Percentiles rank a stretch among this genome's conserved stretches.
Evolutionary conservation across 495 filamentous ascomycete species (phyloP).

Genomic region (Clavariopsis aquatica): DNA sequence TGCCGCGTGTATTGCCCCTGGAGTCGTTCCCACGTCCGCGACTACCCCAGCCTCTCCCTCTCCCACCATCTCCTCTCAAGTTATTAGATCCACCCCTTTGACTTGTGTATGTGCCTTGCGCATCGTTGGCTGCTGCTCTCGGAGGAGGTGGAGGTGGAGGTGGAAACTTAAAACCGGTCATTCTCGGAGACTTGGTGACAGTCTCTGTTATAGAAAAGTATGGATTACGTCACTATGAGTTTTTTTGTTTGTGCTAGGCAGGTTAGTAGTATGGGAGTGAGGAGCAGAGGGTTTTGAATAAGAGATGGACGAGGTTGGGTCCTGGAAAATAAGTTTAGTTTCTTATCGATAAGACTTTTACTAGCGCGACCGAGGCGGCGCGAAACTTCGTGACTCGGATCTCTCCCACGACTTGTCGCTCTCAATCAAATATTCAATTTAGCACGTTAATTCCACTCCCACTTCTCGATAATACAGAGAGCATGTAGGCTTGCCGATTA

Average conservation of each 20-base stretch:
- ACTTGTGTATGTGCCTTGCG: constrained; percentile 13
- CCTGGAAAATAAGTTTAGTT: background rate
- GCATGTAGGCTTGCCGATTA: constrained; percentile 6
- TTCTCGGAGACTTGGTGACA: constrained; percentile 7
- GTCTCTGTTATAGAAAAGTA: no score
- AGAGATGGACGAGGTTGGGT: background rate
- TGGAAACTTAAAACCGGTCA: constrained; percentile 44
- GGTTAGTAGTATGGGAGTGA: background rate
- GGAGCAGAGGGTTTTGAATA: background rate
- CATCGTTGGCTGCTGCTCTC: constrained; percentile 32
- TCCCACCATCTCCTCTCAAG: constrained; percentile 20
- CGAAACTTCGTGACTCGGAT: background rate
- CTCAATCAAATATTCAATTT: background rate
- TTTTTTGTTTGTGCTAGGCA: background rate
- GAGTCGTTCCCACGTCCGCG: constrained; percentile 30
- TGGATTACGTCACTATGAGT: background rate
- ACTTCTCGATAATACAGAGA: background rate
- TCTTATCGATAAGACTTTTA: constrained; percentile 25
- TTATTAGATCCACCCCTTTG: constrained; percentile 31
- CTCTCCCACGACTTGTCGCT: constrained; percentile 3
- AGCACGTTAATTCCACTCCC: background rate
- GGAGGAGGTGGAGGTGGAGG: constrained; percentile 48
- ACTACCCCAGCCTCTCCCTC: constrained; percentile 18
- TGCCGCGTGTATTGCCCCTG: background rate
- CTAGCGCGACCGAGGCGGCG: constrained; percentile 13